Base-by-base conservation (phyloP, 2,329 filamentous ascomycete genomes). In the Dichotomopilus funicola region DNA sequence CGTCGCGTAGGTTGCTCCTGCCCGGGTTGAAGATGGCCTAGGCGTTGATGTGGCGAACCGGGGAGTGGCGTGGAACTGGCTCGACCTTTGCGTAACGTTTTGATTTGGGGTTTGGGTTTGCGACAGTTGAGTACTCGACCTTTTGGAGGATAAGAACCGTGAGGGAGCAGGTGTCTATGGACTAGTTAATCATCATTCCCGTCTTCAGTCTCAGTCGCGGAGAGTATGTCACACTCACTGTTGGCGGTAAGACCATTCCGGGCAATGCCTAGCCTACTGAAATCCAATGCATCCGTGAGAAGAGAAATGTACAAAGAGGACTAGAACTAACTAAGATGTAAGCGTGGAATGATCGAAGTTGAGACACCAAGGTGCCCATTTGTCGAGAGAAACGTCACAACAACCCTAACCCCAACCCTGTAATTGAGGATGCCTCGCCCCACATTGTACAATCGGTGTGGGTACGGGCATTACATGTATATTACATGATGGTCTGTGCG, bases 131-230 rank as follows among this genome's bases (percentile, higher is more conserved):
- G 61, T 51, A 5, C 49, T 54, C 36, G 58, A 57, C 40, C 61
- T 58, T 36, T 64, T 66, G 9, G 63, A 57, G n/a, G 53, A 49
- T 35, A 67, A 56, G 50, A 66, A 68, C 9, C 63, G 65, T 41
- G 64, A 62, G 19, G 64, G 59, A 33, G 62, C 65, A 13, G 63
- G 65, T 37, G 65, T 67, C 63, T 67, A 13, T 37, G 38, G 12
- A 31, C 10, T 38, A 33, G 53, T 61, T 34, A 59, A 53, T 53
- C n/a, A 40, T 8, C 12, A 10, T 5, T 5, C 11, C 34, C 19
- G 40, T 42, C n/a, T 6, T 5, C 7, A 11, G 27, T 7, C 33
- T n/a, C 45, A 9, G 35, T 9, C 2, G 31, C 9, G 40, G 19
- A 6, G 34, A 8, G 11, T 27, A 41, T n/a, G 10, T 8, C 7